Conservation (phyloP, 805 yeast genomes). For the Starmerella asiatica region DNA sequence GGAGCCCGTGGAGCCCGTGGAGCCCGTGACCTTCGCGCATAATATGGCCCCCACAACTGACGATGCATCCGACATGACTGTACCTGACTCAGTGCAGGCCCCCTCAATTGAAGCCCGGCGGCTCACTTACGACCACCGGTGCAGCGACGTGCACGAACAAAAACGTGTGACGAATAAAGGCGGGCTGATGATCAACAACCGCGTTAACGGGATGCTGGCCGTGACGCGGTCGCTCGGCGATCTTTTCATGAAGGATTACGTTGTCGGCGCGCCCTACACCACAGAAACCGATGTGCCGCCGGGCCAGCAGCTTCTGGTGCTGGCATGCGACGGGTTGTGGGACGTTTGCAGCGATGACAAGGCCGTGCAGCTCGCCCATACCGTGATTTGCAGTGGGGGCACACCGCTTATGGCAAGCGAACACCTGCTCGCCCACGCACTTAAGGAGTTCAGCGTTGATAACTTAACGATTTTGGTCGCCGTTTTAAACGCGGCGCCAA, state of each 20-base stretch:
- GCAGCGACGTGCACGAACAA: slow-evolving; percentile 65
- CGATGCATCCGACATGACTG: slow-evolving; percentile 7
- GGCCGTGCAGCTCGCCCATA: slow-evolving; percentile 61
- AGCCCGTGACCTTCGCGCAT: background rate
- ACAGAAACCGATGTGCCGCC: slow-evolving; percentile 63
- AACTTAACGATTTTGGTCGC: slow-evolving; percentile 90
- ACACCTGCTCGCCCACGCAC: slow-evolving; percentile 55
- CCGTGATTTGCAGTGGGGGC: slow-evolving; percentile 30
- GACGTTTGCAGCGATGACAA: slow-evolving; percentile 77
- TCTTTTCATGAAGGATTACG: slow-evolving; percentile 77
- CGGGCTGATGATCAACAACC: slow-evolving; percentile 73
- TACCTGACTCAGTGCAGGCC: slow-evolving; percentile 9
- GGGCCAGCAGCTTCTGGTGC: slow-evolving; percentile 74
- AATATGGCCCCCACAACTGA: slow-evolving; percentile 1
- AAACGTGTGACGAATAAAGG: slow-evolving; percentile 65
- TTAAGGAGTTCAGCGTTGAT: slow-evolving; percentile 70
- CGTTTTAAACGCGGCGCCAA: background rate
- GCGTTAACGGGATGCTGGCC: slow-evolving; percentile 93
- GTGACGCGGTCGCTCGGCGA: slow-evolving; percentile 91
- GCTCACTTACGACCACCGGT: slow-evolving; percentile 86
- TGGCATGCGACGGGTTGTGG: slow-evolving; percentile 97
- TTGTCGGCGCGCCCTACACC: slow-evolving; percentile 83
- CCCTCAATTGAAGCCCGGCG: slow-evolving; percentile 55
- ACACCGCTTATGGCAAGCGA: slow-evolving; percentile 52
- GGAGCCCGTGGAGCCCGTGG: too few relatives aligned